Conservation (phyloP, 2,329 filamentous ascomycete species). For the Fusarium abutilonis region DNA sequence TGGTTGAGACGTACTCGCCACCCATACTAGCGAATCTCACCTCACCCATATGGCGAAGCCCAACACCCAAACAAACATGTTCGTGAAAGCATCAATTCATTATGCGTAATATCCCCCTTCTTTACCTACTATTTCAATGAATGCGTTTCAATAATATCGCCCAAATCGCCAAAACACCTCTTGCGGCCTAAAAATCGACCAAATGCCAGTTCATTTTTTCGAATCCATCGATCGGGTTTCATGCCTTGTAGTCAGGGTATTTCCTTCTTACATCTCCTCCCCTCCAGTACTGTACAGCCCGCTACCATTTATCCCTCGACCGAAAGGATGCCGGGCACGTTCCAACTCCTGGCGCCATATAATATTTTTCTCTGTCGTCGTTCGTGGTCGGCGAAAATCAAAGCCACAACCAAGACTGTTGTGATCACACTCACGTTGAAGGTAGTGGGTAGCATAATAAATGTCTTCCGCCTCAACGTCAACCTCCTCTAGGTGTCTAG, state of each 20-base stretch:
- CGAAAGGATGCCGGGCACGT: background rate
- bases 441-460: background rate
- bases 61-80: slow-evolving; percentile 1
- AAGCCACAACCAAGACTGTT: slow-evolving; percentile 3
- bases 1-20: background rate
- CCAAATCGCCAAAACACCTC: slow-evolving; percentile 1
- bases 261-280: background rate
- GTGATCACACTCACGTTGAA: background rate
- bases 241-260: background rate
- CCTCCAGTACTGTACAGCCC: background rate
- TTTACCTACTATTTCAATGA: background rate
- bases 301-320: background rate
- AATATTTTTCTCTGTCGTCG: background rate
- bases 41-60: background rate
- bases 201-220: background rate
- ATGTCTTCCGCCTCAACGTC: background rate
- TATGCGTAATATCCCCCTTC: slow-evolving; percentile 5
- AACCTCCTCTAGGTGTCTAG: background rate
- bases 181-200: background rate
- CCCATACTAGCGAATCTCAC: background rate
- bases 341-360: background rate
- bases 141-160: background rate
- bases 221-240: background rate
- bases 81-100: slow-evolving; percentile 34
- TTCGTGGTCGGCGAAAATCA: slow-evolving; percentile 21